These are phyloP conservation scores for Talaromyces adpressus DNA, from an alignment of 495 filamentous ascomycete species.

Conservation along the genomic window DNA sequence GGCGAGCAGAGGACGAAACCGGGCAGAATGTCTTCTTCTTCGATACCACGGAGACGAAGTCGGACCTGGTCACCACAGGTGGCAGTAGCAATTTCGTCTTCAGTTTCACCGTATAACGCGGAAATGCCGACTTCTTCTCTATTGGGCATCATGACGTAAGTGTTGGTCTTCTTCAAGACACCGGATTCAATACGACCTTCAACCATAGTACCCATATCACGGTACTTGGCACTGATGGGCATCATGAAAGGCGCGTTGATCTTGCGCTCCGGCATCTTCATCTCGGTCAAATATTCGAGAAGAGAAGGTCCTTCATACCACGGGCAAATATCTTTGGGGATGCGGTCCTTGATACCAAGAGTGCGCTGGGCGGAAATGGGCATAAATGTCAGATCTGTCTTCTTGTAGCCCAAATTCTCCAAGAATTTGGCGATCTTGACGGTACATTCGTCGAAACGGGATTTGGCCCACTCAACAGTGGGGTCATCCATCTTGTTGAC, in stretches of 20 bases:
- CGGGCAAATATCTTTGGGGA: conserved; percentile 64
- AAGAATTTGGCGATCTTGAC: conserved; percentile 83
- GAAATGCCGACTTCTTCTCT: conserved; percentile 69
- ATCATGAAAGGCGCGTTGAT: conserved; percentile 99
- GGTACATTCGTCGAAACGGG: conserved; percentile 85
- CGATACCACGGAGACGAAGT: conserved; percentile 81
- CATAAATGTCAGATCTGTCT: conserved; percentile 90
- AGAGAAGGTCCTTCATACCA: conserved; percentile 94
- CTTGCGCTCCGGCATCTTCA: conserved; percentile 90
- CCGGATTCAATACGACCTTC: conserved; percentile 97
- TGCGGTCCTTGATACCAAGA: conserved; percentile 78
- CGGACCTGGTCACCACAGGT: conserved; percentile 95
- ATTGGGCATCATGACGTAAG: conserved; percentile 90
- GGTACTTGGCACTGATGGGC: conserved; percentile 91
- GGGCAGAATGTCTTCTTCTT: conserved; percentile 96
- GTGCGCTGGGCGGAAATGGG: conserved; percentile 87
- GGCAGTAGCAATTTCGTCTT: conserved; percentile 76
- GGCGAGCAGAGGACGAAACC: conserved; percentile 94
- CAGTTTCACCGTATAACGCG: conserved; percentile 89
- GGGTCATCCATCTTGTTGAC: conserved; percentile 99
- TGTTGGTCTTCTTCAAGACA: conserved; percentile 78
- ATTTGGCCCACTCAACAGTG: conserved; percentile 91
- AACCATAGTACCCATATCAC: conserved; percentile 94
- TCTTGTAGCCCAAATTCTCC: conserved; percentile 88
- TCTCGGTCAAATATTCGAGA: conserved; percentile 84